Percentiles rank a stretch among this genome's conserved stretches.
These are phyloP conservation scores for Fusarium coffeatum DNA, from an alignment of 2,329 filamentous ascomycete species.

Conservation along the genomic window DNA sequence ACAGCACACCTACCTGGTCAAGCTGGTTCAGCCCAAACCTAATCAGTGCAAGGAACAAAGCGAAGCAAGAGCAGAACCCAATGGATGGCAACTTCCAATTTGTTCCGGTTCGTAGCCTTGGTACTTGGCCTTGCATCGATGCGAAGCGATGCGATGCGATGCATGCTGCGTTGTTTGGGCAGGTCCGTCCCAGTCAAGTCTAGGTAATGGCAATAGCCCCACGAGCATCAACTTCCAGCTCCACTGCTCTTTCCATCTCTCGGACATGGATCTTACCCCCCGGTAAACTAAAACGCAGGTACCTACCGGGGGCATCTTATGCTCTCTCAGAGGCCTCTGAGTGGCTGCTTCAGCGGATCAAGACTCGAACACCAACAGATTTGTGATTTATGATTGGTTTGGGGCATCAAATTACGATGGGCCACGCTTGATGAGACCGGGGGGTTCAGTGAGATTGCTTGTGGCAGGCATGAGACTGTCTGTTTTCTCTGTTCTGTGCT, in stretches of 20 bases:
- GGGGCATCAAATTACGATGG: constrained; percentile 41
- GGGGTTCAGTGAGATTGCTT: constrained; percentile 44
- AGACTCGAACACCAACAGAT: constrained; percentile 22
- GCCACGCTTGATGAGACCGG: constrained; percentile 43
- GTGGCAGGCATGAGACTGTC: constrained; percentile 42
- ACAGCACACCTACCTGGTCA: background rate
- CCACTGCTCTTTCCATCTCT: background rate
- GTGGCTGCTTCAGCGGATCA: constrained; percentile 33
- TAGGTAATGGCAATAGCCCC: constrained; percentile 12
- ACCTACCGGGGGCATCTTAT: constrained; percentile 13
- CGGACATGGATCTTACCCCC: constrained; percentile 2
- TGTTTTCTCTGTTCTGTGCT: constrained; percentile 14
- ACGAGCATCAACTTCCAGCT: constrained; percentile 15
- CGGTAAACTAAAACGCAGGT: constrained; percentile 34
- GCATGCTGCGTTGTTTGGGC: constrained; percentile 21
- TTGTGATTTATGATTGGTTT: constrained; percentile 34
- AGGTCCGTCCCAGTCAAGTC: background rate
- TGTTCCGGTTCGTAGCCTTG: constrained; percentile 21
- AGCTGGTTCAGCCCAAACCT: constrained; percentile 7
- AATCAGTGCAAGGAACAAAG: constrained; percentile 12
- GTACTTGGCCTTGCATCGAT: background rate
- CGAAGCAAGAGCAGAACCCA: constrained; percentile 19
- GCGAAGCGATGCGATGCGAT: background rate
- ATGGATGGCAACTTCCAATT: constrained; percentile 28
- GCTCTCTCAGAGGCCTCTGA: constrained; percentile 28